Evolutionary conservation across 2,329 filamentous ascomycete genomes (phyloP).

Genomic region (Monilinia vaccinii-corymbosi): DNA sequence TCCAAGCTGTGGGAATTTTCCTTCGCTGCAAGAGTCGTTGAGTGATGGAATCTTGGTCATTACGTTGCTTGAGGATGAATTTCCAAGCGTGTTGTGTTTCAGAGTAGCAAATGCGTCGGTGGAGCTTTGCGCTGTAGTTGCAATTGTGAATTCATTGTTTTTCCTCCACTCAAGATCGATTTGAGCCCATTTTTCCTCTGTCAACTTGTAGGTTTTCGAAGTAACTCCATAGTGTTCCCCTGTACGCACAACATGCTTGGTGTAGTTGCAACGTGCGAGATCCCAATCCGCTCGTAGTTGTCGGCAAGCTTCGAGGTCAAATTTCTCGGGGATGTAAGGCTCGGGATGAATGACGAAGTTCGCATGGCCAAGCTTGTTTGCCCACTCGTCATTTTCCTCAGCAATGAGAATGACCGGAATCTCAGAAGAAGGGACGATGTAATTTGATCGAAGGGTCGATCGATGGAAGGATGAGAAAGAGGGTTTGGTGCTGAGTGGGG

Average conservation of each 20-base stretch:
- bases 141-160: slow-evolving; percentile 57
- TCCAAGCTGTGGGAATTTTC: slow-evolving; percentile 81
- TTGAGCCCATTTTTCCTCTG: slow-evolving; percentile 80
- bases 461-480: slow-evolving; percentile 67
- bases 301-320: slow-evolving; percentile 46
- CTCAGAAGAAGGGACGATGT: slow-evolving; percentile 42
- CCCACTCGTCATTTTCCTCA: slow-evolving; percentile 72
- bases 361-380: slow-evolving; percentile 76
- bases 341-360: slow-evolving; percentile 83
- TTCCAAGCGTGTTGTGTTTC: slow-evolving; percentile 37
- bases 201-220: slow-evolving; percentile 78
- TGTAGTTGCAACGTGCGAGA: slow-evolving; percentile 73
- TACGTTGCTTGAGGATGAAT: slow-evolving; percentile 35
- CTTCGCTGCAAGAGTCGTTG: slow-evolving; percentile 54
- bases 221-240: slow-evolving; percentile 86
- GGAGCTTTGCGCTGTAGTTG: slow-evolving; percentile 36
- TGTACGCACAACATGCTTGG: slow-evolving; percentile 78
- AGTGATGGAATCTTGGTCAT: slow-evolving; percentile 60
- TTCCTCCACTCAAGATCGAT: slow-evolving; percentile 67
- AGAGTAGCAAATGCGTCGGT: slow-evolving; percentile 36
- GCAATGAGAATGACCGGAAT: slow-evolving; percentile 59
- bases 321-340: slow-evolving; percentile 62
- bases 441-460: slow-evolving; percentile 32
- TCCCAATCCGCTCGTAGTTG: slow-evolving; percentile 75
- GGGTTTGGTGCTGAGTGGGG: slow-evolving; percentile 66